Conservation (phyloP, 2,329 filamentous ascomycete genomes). For the Colletotrichum eleusines region DNA sequence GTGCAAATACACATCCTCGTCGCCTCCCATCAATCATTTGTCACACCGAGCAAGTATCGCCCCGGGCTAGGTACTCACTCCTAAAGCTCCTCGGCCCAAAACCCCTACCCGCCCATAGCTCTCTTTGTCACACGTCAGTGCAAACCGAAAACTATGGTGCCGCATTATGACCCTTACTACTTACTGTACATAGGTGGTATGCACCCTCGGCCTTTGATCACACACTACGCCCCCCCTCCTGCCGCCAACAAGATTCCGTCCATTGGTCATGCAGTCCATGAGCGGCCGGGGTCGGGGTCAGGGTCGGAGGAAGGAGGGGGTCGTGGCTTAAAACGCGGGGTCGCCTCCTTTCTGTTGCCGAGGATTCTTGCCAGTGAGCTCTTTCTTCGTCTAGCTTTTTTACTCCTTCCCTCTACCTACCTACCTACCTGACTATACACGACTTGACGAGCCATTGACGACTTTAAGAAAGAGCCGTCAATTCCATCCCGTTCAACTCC, state of each 20-base stretch:
- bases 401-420: slow-evolving; percentile 4
- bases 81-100: slow-evolving; percentile 1
- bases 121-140: slow-evolving; percentile 33
- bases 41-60: not conserved
- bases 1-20: not conserved
- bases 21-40: slow-evolving; percentile 21
- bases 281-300: slow-evolving; percentile 19
- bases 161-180: slow-evolving; percentile 29
- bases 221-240: not conserved
- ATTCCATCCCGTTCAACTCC: not conserved
- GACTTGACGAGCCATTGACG: slow-evolving; percentile 17
- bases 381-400: not conserved
- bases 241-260: slow-evolving; percentile 33
- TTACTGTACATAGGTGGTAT: no score
- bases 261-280: slow-evolving; percentile 38
- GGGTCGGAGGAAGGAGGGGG: not conserved
- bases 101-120: slow-evolving; percentile 15
- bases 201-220: slow-evolving; percentile 26
- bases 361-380: not conserved
- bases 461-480: not conserved
- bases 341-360: slow-evolving; percentile 21
- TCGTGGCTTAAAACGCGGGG: slow-evolving; percentile 39
- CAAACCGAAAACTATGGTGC: slow-evolving; percentile 18
- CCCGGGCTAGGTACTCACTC: not conserved
- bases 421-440: no score